These are phyloP conservation scores for Isoetes taiwanensis DNA, from an alignment of 75 land plant genomes.

Conservation along the genomic window DNA sequence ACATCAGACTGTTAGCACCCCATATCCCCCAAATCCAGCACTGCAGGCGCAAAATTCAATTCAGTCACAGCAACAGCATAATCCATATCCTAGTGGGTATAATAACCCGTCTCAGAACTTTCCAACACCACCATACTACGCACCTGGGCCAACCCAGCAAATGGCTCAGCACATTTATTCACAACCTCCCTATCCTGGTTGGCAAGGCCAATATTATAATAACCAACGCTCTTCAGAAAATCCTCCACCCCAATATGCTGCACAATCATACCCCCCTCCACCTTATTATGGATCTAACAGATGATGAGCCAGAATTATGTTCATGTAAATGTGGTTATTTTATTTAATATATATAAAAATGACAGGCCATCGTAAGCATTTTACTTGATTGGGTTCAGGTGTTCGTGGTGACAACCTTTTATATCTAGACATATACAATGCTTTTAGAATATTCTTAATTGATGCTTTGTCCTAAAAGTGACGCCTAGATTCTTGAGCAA, in stretches of 20 bases:
- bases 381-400: too few species aligned
- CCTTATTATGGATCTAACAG: too few species aligned
- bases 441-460: too few species aligned
- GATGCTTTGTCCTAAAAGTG: too few species aligned
- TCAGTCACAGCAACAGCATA: slow-evolving; percentile 27
- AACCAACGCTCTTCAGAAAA: slow-evolving; percentile 16
- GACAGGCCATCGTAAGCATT: too few species aligned
- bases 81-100: slow-evolving; percentile 12
- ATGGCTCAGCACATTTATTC: slow-evolving; percentile 43
- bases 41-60: slow-evolving; percentile 7
- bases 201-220: slow-evolving; percentile 93
- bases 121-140: slow-evolving; percentile 42
- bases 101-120: slow-evolving; percentile 3
- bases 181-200: slow-evolving; percentile 89
- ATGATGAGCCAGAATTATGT: too few species aligned
- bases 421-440: too few species aligned
- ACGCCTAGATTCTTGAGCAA: too few species aligned
- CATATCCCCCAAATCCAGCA: slow-evolving; percentile 12
- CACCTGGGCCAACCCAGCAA: slow-evolving; percentile 11
- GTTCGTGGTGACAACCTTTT: too few species aligned
- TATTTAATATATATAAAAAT: too few species aligned
- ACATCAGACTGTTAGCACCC: slow-evolving; percentile 20
- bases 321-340: too few species aligned
- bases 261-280: too few species aligned
- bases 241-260: slow-evolving; percentile 13